These are phyloP conservation scores for Nicotiana sylvestris DNA, from an alignment of 257 asterid species.

Conservation along the genomic window DNA sequence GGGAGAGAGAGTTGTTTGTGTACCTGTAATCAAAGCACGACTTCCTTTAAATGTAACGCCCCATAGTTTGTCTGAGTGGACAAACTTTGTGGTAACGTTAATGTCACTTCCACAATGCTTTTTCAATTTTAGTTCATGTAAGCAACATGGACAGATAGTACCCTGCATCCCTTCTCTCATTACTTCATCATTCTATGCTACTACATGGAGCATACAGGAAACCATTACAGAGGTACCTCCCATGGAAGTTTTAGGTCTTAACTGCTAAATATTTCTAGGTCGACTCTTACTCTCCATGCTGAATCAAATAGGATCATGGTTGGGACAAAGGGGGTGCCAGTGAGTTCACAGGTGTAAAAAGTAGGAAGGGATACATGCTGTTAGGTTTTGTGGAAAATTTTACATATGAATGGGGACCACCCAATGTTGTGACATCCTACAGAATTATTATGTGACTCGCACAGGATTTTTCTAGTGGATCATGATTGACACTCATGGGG, in stretches of 20 bases:
- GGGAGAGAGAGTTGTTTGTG: neutral
- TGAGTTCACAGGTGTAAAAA: neutral
- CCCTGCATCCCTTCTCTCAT: neutral
- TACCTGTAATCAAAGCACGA: neutral
- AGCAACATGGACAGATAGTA: neutral
- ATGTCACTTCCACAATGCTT: neutral
- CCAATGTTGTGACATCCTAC: neutral
- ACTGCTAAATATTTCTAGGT: neutral
- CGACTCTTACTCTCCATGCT: neutral
- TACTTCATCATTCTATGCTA: neutral
- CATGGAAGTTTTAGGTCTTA: neutral
- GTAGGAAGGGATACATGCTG: neutral
- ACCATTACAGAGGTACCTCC: neutral
- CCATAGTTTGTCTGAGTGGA: neutral
- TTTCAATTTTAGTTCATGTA: neutral
- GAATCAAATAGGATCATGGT: neutral
- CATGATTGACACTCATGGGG: neutral
- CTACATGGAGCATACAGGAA: neutral
- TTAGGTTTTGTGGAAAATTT: neutral
- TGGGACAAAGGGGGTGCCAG: neutral
- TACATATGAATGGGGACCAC: neutral
- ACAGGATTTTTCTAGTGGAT: neutral
- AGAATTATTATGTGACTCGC: neutral
- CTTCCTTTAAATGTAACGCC: neutral
- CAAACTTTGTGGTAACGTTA: neutral